These are phyloP conservation scores for Rhodotorula taiwanensis DNA, from an alignment of 768 basidiomycete genomes.

Conservation along the genomic window DNA sequence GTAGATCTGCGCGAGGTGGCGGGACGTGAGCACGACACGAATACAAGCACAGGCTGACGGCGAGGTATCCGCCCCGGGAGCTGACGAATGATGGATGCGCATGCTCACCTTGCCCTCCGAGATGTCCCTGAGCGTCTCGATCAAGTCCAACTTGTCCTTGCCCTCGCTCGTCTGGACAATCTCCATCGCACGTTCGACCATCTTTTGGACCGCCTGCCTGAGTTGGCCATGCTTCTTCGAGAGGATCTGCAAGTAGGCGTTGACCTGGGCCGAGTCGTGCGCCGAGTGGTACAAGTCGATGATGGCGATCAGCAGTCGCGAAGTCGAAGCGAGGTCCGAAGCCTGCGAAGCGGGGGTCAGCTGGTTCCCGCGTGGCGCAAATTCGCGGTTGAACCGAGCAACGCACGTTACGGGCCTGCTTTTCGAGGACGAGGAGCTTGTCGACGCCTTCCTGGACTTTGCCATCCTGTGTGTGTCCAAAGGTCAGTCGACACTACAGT, in stretches of 20 bases:
- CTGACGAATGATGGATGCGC: too few relatives aligned
- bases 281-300: slow-evolving; percentile 65
- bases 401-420: slow-evolving; percentile 88
- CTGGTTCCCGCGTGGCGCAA: too few relatives aligned
- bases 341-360: slow-evolving; percentile 53
- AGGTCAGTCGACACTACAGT: fast-evolving
- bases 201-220: slow-evolving; percentile 78
- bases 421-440: slow-evolving; percentile 80
- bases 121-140: slow-evolving; percentile 80
- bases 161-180: slow-evolving; percentile 75
- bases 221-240: slow-evolving; percentile 97
- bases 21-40: not conserved
- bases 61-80: too few relatives aligned
- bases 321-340: slow-evolving; percentile 86
- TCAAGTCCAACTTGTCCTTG: slow-evolving; percentile 74
- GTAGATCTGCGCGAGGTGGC: slow-evolving; percentile 62
- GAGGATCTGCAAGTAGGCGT: slow-evolving; percentile 55
- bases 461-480: slow-evolving; percentile 52
- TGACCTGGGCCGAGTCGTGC: slow-evolving; percentile 51
- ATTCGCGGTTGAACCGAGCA: not conserved
- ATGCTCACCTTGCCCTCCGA: slow-evolving; percentile 96
- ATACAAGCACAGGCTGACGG: too few relatives aligned
- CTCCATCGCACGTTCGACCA: slow-evolving; percentile 76
- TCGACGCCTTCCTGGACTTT: slow-evolving; percentile 77
- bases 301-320: slow-evolving; percentile 68